A percentile compares a stretch with the other conserved stretches of the same genome.
These are phyloP conservation scores for Cordyceps javanica DNA, from an alignment of 2,329 filamentous ascomycete species.

Conservation along the genomic window DNA sequence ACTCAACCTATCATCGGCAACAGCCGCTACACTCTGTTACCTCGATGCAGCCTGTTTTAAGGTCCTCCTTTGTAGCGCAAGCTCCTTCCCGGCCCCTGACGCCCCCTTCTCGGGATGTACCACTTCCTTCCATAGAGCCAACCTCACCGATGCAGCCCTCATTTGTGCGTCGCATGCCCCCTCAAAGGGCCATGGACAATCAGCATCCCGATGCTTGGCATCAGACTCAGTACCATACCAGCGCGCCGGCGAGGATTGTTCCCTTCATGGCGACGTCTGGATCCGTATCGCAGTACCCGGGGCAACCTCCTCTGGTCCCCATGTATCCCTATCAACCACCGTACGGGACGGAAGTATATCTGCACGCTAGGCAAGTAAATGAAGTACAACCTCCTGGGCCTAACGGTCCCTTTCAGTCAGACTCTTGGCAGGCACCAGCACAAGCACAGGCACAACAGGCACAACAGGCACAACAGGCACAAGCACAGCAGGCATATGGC, in stretches of 20 bases:
- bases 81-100: conserved; percentile 3
- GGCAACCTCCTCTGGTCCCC: neutral
- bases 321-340: neutral
- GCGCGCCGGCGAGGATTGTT: neutral
- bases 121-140: conserved; percentile 42
- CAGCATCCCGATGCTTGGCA: conserved; percentile 10
- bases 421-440: conserved; percentile 11
- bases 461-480: too few species aligned
- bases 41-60: neutral
- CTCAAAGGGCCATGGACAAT: conserved; percentile 20
- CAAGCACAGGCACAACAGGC: too few species aligned
- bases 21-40: neutral
- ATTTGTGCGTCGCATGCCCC: conserved; percentile 28
- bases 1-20: neutral
- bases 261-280: neutral
- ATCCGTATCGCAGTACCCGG: neutral
- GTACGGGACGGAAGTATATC: neutral
- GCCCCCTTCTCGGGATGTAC: conserved; percentile 32
- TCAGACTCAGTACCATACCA: neutral
- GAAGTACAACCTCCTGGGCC: conserved; percentile 1
- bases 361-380: conserved; percentile 1
- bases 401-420: neutral
- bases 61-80: neutral
- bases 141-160: conserved; percentile 31
- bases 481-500: too few species aligned